phyloP scores from a whole-genome alignment of 208 protist genomes.

The Trypanosoma boissoni region DNA sequence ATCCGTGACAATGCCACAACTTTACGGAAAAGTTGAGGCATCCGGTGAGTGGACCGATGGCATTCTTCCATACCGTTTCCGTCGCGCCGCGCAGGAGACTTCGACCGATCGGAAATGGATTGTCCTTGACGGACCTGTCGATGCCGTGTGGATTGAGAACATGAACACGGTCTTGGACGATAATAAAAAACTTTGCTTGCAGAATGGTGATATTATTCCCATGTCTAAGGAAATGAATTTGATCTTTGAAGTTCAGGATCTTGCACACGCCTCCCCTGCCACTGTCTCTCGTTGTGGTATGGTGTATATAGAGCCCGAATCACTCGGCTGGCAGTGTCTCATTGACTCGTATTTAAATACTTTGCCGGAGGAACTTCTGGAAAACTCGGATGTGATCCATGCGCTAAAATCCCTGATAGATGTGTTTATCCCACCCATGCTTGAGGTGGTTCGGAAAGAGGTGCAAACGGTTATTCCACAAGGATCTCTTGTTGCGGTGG shows the following conservation, averaged over 20 bases:
- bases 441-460: conserved; percentile 81
- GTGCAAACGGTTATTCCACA: conserved; percentile 78
- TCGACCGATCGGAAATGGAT: conserved; percentile 93
- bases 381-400: conserved; percentile 32
- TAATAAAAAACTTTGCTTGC: conserved; percentile 98
- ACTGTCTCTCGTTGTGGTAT: conserved; percentile 98
- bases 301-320: conserved; percentile 95
- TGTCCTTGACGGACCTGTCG: conserved; percentile 97
- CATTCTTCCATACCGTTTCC: conserved; percentile 94
- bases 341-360: conserved; percentile 84
- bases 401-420: conserved; percentile 53
- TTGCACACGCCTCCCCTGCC: conserved; percentile 96
- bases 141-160: conserved; percentile 99
- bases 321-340: conserved; percentile 93
- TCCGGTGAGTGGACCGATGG: conserved; percentile 97
- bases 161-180: conserved; percentile 99
- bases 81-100: conserved; percentile 79
- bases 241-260: conserved; percentile 97
- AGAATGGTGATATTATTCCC: conserved; percentile 96
- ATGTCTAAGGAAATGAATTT: conserved; percentile 96
- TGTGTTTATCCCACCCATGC: conserved; percentile 67
- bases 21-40: conserved; percentile 95
- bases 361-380: conserved; percentile 56
- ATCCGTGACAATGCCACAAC: conserved; percentile 93
- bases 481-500: conserved; percentile 65